A percentile compares a stretch with the other conserved stretches of the same genome.
These are phyloP conservation scores for Pisolithus orientalis DNA, from an alignment of 768 basidiomycete species.

Conservation along the genomic window DNA sequence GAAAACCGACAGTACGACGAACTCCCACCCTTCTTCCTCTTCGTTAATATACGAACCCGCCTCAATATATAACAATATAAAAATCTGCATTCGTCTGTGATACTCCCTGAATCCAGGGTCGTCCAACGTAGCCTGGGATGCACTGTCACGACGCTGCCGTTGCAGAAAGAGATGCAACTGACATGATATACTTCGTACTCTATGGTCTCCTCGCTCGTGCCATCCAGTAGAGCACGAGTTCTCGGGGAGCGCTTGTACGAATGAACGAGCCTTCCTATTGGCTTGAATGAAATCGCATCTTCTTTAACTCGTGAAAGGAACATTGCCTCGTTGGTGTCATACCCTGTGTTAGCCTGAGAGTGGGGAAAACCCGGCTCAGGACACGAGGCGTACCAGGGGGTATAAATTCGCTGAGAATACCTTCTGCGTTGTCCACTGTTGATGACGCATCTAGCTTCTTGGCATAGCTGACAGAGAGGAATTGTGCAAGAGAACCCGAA, in stretches of 20 bases:
- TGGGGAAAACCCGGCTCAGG: neutral
- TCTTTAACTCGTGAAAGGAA: conserved; percentile 69
- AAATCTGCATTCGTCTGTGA: conserved; percentile 89
- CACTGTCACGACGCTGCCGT: conserved; percentile 1
- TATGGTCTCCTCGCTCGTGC: conserved; percentile 48
- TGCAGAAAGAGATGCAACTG: conserved; percentile 24
- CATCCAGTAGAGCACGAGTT: conserved; percentile 35
- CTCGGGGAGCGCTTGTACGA: conserved; percentile 64
- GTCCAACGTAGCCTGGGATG: conserved; percentile 65
- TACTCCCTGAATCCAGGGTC: conserved; percentile 88
- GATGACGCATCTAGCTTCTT: conserved; percentile 57
- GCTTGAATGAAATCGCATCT: conserved; percentile 75
- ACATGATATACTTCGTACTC: conserved; percentile 91
- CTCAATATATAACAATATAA: conserved; percentile 92
- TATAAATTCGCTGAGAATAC: conserved; percentile 68
- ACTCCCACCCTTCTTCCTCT: conserved; percentile 92
- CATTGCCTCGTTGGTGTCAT: conserved; percentile 55
- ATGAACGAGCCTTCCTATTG: conserved; percentile 67
- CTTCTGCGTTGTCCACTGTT: conserved; percentile 85
- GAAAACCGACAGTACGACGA: conserved; percentile 68
- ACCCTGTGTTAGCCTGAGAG: conserved; percentile 39
- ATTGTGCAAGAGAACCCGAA: conserved; percentile 80
- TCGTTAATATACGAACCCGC: conserved; percentile 93
- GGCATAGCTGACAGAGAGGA: conserved; percentile 61
- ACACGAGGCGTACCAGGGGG: conserved; percentile 47